Evolutionary conservation across 1,284 basidiomycete species (phyloP).

Genomic region (Fomitopsis betulina): DNA sequence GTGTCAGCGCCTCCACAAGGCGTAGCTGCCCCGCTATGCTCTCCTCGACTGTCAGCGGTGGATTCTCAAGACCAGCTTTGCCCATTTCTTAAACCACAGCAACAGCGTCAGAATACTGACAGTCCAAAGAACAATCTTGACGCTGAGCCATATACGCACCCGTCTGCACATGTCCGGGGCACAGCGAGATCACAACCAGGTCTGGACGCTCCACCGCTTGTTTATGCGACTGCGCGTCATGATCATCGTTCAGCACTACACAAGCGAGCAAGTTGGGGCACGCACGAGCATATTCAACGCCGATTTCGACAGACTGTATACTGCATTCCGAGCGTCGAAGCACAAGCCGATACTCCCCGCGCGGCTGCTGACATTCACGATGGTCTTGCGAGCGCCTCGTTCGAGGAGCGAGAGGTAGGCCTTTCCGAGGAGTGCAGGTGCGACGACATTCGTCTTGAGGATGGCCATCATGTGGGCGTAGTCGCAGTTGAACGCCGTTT

Average conservation of each 20-base stretch:
- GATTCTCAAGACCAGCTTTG: constrained; percentile 26
- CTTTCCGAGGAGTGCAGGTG: constrained; percentile 16
- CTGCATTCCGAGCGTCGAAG: constrained; percentile 14
- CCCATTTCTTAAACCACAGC: background rate
- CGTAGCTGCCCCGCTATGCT: constrained; percentile 20
- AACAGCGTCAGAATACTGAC: too few species aligned
- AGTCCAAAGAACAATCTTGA: too few species aligned
- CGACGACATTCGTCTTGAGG: constrained; percentile 29
- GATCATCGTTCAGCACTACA: too few species aligned
- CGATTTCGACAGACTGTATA: constrained; percentile 23
- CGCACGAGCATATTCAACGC: constrained; percentile 26
- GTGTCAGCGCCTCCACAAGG: constrained; percentile 13
- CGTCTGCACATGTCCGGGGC: constrained; percentile 30
- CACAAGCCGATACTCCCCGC: constrained; percentile 22
- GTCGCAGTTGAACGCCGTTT: constrained; percentile 18
- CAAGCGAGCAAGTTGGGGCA: background rate
- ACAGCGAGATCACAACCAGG: constrained; percentile 18
- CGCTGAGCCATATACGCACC: constrained; percentile 11
- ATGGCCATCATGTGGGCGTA: constrained; percentile 12
- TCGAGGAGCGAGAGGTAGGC: constrained; percentile 27
- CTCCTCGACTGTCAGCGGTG: constrained; percentile 21
- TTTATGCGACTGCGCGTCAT: constrained; percentile 24
- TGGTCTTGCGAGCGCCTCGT: constrained; percentile 25
- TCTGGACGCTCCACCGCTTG: constrained; percentile 23
- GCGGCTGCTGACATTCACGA: constrained; percentile 29